Evolutionary conservation across 371 early-diverging fungal genomes (phyloP), one percentile per base, ranked within the genome.

Genomic region (Mucor mucedo): DNA sequence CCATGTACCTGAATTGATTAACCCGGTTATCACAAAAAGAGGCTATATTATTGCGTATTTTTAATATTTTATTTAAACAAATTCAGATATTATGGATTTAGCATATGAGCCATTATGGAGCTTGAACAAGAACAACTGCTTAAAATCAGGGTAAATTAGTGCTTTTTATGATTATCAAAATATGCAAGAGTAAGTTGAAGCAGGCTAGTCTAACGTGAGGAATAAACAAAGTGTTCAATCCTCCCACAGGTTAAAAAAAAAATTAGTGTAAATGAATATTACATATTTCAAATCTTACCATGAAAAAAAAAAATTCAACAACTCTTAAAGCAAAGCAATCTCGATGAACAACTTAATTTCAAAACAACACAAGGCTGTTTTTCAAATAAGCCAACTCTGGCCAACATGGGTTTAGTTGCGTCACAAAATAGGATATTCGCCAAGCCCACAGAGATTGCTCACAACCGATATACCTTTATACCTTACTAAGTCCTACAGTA

Each of bases 391-490:
- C 54, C 54, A 54, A 54, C 54, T 54, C 54, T 54, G 8, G 38
- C 47, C 30, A 39, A 39, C 54, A 32, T 54, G 21, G 30, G 30
- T 11, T 54, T 54, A 54, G 54, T 53, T 53, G 53, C 54, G 54
- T 54, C 54, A 16, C 39, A 32, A 30, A 54, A 30, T 54, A 54
- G 54, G 54, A 54, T 30, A 54, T 38, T 32, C 54, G 32, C 39
- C 54, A 38, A 58, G 47, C 58, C 47, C 48, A 33, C 47, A 16
- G 58, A 47, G 58, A 58, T 58, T 58, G 47, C 30, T 58, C 47
- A 58, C 58, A 58, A 58, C 47, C 35, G 21, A 58, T 30, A 14
- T 58, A 58, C 33, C 47, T 21, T 30, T 58, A 44, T 44, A 58
- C 41, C 58, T 58, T 44, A 58, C 58, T 30, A 33, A 21, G 35